Percentiles rank a stretch among this genome's conserved stretches.
These are phyloP conservation scores for Populus tomentosa DNA, from an alignment of 441 rosid species.

Conservation along the genomic window DNA sequence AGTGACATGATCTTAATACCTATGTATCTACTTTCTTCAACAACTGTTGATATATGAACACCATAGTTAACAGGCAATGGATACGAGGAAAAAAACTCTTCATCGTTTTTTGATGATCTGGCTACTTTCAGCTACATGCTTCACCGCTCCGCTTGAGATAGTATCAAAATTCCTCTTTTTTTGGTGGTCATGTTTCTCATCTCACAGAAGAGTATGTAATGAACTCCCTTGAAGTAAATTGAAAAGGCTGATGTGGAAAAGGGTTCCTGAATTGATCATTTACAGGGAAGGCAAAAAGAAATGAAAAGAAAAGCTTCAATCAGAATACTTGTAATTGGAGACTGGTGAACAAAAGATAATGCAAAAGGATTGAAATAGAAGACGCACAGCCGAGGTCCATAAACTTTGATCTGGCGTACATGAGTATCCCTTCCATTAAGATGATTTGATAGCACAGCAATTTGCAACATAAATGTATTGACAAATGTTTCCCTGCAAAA, in stretches of 20 bases:
- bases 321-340: neutral
- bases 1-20: neutral
- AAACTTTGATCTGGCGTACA: constrained; percentile 89
- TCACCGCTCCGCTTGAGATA: neutral
- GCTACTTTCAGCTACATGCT: constrained; percentile 9
- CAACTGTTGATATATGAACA: neutral
- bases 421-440: constrained; percentile 91
- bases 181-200: constrained; percentile 28
- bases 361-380: neutral
- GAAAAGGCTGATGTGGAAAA: constrained; percentile 72
- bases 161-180: neutral
- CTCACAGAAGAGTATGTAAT: constrained; percentile 64
- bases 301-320: neutral
- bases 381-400: constrained; percentile 77
- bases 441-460: constrained; percentile 71
- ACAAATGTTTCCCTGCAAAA: constrained; percentile 73
- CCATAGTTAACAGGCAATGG: neutral
- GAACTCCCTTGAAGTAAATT: constrained; percentile 79
- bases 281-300: neutral
- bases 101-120: neutral
- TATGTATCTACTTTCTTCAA: neutral
- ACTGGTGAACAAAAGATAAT: neutral
- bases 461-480: constrained; percentile 81
- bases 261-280: constrained; percentile 52
- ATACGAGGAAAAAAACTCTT: neutral